Conservation (phyloP, 2,329 filamentous ascomycete genomes). For the Colletotrichum sp. region DNA sequence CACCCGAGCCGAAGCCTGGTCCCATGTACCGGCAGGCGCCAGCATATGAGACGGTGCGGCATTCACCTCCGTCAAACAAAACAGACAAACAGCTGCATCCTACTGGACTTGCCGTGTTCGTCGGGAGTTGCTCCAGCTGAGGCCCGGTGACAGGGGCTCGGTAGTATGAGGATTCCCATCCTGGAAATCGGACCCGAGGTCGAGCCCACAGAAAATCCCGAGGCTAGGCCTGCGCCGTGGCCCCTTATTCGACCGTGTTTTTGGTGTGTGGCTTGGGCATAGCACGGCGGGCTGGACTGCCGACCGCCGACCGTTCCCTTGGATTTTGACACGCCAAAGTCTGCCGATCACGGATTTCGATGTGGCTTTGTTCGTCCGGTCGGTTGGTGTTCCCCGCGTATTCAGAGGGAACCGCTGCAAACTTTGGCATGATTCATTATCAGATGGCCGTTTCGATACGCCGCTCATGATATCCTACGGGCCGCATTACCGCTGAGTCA, state of each 20-base stretch:
- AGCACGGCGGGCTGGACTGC: not conserved
- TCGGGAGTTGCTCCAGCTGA: not conserved
- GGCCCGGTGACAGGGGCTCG: not conserved
- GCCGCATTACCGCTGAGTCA: not conserved
- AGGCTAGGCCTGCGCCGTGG: not conserved
- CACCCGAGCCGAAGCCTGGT: not conserved
- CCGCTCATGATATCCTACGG: not conserved
- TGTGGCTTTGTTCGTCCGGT: not conserved
- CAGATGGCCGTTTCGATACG: not conserved
- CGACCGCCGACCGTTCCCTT: not conserved
- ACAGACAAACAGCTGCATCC: not conserved
- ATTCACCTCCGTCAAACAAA: not conserved
- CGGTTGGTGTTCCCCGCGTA: not conserved
- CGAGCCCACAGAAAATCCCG: not conserved
- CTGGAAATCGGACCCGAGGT: not conserved
- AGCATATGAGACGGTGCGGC: not conserved
- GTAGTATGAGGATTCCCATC: not conserved
- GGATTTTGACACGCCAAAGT: not conserved
- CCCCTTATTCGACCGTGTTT: not conserved
- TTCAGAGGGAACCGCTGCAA: not conserved
- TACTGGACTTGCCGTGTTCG: not conserved
- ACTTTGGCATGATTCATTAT: not conserved
- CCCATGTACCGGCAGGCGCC: not conserved
- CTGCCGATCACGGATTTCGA: not conserved
- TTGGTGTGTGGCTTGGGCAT: not conserved